phyloP scores from a whole-genome alignment of 2,329 filamentous ascomycete species.

The Cordyceps tenuipes region DNA sequence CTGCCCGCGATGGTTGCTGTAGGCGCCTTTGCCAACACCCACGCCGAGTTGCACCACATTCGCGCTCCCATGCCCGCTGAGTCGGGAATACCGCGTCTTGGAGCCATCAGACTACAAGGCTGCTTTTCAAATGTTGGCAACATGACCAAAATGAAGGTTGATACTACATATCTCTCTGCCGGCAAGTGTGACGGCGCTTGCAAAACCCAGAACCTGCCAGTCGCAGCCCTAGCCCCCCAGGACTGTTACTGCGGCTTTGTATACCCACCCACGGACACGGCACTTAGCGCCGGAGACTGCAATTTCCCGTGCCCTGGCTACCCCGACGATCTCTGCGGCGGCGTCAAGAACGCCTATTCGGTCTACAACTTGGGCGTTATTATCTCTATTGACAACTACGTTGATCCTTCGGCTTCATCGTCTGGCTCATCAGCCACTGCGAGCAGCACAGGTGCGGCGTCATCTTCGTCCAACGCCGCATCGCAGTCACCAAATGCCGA shows the following conservation, averaged over 20 bases:
- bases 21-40: slow-evolving; percentile 17
- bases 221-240: slow-evolving; percentile 55
- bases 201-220: slow-evolving; percentile 36
- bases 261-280: slow-evolving; percentile 54
- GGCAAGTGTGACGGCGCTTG: slow-evolving; percentile 36
- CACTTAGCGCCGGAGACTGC: slow-evolving; percentile 48
- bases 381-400: slow-evolving; percentile 30
- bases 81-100: slow-evolving; percentile 26
- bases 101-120: slow-evolving; percentile 38
- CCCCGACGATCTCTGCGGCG: slow-evolving; percentile 50
- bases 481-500: slow-evolving; percentile 18
- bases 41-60: slow-evolving; percentile 5
- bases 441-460: slow-evolving; percentile 16
- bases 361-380: slow-evolving; percentile 43
- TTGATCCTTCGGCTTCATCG: slow-evolving; percentile 17
- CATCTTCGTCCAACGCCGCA: slow-evolving; percentile 17
- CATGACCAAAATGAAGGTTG: slow-evolving; percentile 21
- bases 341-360: slow-evolving; percentile 29
- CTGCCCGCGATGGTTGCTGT: slow-evolving; percentile 22
- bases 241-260: slow-evolving; percentile 66
- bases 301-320: slow-evolving; percentile 58
- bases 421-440: slow-evolving; percentile 20
- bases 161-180: slow-evolving; percentile 22
- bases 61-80: slow-evolving; percentile 19
- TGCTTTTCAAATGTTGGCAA: slow-evolving; percentile 41